phyloP scores from a whole-genome alignment of 164 flowering plant species.

The Platanus orientalis region DNA sequence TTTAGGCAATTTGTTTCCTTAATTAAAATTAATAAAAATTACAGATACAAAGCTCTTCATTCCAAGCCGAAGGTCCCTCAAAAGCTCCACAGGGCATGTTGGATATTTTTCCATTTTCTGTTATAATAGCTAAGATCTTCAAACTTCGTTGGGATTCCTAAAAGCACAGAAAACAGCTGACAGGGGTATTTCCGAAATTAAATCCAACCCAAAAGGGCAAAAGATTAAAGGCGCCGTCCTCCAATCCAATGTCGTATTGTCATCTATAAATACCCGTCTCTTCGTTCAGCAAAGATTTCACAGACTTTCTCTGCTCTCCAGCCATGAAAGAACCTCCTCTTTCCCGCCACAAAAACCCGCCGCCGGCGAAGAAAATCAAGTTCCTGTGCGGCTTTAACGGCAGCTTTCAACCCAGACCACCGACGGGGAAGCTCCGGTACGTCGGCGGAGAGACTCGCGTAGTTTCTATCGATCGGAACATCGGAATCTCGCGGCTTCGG shows the following conservation, averaged over 20 bases:
- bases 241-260: neutral
- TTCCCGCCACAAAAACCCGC: constrained; percentile 13
- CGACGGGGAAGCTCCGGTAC: constrained; percentile 27
- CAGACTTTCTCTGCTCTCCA: neutral
- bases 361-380: constrained; percentile 23
- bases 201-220: neutral
- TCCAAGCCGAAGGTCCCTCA: no score
- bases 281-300: neutral
- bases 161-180: no score
- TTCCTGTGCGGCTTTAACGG: constrained; percentile 32
- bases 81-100: no score
- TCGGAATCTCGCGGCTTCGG: constrained; percentile 13
- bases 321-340: constrained; percentile 26
- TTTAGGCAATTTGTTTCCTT: no score
- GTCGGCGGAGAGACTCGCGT: constrained; percentile 39
- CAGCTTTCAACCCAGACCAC: constrained; percentile 21
- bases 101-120: no score
- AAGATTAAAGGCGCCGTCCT: neutral
- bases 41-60: no score
- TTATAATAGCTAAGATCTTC: no score
- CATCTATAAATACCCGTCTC: neutral
- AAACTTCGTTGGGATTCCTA: no score
- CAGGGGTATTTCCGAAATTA: neutral
- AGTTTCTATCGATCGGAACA: constrained; percentile 22
- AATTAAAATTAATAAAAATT: no score